Base-by-base conservation (phyloP, 73 alveolate species). In the Tetrahymena thermophila region DNA sequence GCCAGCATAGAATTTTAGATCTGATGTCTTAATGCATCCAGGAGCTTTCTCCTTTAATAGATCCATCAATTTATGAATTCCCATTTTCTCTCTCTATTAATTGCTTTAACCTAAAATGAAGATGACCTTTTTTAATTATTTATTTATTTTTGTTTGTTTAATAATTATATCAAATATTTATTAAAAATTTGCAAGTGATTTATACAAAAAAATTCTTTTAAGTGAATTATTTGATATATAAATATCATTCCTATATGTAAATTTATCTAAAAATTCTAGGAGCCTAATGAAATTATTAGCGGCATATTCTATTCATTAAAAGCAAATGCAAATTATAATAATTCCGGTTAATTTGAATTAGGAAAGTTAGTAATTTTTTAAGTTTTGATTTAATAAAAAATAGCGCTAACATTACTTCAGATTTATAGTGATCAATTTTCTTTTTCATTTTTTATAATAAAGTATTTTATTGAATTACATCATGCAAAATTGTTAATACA, bases 31-130 rank as follows among this genome's bases (percentile, higher is more conserved):
- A 16, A 85, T 85, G 83, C 96, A 94, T 84, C 96, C 97, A 0
- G 99, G 99, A 58, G 99, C 99, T 85, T 99, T 98, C 96, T 99
- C 99, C 94, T 97, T 97, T 85, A 99, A 96, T 37, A 99, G 97
- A 71, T 97, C 94, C 99, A 98, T 99, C 3, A 99, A 98, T 96
- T 99, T 98, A 95, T 98, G 98, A 71, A 99, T 99, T 93, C 99
- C 99, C 99, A 99, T 99, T 96, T 96, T 96, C 21, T 23, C 31
- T 35, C 11, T 31, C 89, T 71, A 28, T 71, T 71, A 50, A 50
- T 50, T 50, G 28, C 23, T 50, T 50, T 50, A 50, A 8, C 83
- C 83, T 50, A 19, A 19, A 19, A 44, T 17, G 15, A 50, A 50
- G 83, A 19, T 15, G 28, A 50, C 83, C 15, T 50, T 50, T 50